These are phyloP conservation scores for Dissophora globulifera DNA, from an alignment of 192 early-diverging fungal species.

Conservation along the genomic window DNA sequence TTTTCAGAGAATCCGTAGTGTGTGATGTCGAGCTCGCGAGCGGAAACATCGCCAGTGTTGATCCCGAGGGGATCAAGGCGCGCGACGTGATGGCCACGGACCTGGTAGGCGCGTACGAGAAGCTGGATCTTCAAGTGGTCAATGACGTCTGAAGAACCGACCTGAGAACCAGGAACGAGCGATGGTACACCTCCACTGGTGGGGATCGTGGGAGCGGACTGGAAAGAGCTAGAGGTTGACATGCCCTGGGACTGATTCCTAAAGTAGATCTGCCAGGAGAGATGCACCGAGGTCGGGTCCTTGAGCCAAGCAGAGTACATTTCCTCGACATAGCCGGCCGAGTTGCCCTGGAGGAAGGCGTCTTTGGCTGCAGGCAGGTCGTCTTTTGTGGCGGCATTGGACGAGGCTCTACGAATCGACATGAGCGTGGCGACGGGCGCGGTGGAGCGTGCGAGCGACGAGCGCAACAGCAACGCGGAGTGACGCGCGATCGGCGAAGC, in stretches of 20 bases:
- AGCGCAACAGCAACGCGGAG: conserved; percentile 35
- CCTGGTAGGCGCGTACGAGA: conserved; percentile 94
- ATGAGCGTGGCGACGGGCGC: conserved; percentile 29
- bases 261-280: conserved; percentile 98
- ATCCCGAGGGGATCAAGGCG: conserved; percentile 96
- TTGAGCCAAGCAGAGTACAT: conserved; percentile 95
- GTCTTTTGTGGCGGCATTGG: conserved; percentile 23
- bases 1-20: conserved; percentile 96
- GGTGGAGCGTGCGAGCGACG: conserved; percentile 23
- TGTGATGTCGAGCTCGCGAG: conserved; percentile 84
- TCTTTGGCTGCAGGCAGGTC: conserved; percentile 70
- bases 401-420: conserved; percentile 36
- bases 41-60: conserved; percentile 63
- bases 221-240: conserved; percentile 77
- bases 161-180: conserved; percentile 62
- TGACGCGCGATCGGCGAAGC: conserved; percentile 12
- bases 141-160: conserved; percentile 72
- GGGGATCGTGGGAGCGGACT: conserved; percentile 83
- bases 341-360: conserved; percentile 88
- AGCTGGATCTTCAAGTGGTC: conserved; percentile 99
- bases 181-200: conserved; percentile 69
- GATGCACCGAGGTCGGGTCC: conserved; percentile 91
- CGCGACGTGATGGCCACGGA: conserved; percentile 95
- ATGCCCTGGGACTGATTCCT: conserved; percentile 77
- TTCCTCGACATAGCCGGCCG: conserved; percentile 90